Evolutionary conservation across 2,329 filamentous ascomycete genomes (phyloP), one percentile per base, ranked within the genome.

Genomic region (Aspergillus melleus): DNA sequence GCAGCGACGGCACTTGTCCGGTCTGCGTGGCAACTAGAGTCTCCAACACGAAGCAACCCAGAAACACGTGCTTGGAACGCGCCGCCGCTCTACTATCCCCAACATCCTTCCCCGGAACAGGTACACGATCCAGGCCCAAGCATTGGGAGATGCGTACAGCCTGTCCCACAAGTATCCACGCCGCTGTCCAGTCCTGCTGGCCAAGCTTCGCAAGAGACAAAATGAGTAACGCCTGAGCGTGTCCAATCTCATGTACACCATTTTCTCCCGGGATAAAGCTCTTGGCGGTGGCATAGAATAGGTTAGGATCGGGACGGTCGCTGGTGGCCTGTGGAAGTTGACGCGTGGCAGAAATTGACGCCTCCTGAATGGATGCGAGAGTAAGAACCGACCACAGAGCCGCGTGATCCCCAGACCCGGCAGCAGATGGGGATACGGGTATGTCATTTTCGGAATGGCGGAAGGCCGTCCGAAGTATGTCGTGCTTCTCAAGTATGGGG

Each of bases 401-500:
- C 1, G 86, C 82, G 63, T 86, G 80, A 24, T 80, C 71, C 72
- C n/a, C 80, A 72, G 69, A 52, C 66, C 81, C 58, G 69, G 74
- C 26, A 71, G 58, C 76, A 68, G 61, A 56, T 24, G 64, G 51
- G 3, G 70, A 65, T 24, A 69, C 54, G 19, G 60, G 63, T 12
- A 65, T 66, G 36, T 72, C 68, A 20, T 68, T 66, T 61, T 74
- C 69, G 14, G 67, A 66, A 29, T 74, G 71, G 36, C 69, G 71
- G 42, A 72, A 75, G 14, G 72, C 72, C 32, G 84, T 86, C 26
- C 82, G 82, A 30, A 88, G 77, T 4, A 90, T 77, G 47, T 83
- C 81, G 52, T 88, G 84, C 62, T 87, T 89, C 63, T 91, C 87
- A 11, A 89, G 79, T 26, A 93, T 86, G 0, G 90, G 90, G 26